Evolutionary conservation across 2,329 filamentous ascomycete species (phyloP).

Genomic region (Peltaster fructicola): DNA sequence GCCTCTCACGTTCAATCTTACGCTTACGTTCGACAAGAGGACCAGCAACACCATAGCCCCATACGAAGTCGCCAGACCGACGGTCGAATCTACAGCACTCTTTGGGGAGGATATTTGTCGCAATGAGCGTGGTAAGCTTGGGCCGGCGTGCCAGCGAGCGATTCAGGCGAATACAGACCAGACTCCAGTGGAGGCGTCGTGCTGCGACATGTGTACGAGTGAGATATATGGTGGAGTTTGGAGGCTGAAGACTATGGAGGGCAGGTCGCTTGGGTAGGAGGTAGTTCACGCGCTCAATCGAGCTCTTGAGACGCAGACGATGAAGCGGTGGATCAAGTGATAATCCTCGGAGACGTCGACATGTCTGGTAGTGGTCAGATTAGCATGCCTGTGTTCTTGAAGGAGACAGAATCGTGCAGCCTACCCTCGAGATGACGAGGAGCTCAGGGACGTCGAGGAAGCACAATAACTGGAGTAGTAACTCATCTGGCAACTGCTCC

Average conservation of each 20-base stretch:
- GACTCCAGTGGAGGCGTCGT: slow-evolving; percentile 42
- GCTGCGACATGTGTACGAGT: slow-evolving; percentile 49
- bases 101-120: slow-evolving; percentile 44
- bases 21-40: slow-evolving; percentile 44
- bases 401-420: slow-evolving; percentile 5
- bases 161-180: slow-evolving; percentile 48
- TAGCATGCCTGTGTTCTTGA: not conserved
- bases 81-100: slow-evolving; percentile 34
- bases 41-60: slow-evolving; percentile 32
- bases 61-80: slow-evolving; percentile 18
- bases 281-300: slow-evolving; percentile 36
- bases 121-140: slow-evolving; percentile 41
- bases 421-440: slow-evolving; percentile 24
- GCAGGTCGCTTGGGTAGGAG: slow-evolving; percentile 39
- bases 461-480: slow-evolving; percentile 27
- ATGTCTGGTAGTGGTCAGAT: slow-evolving; percentile 29
- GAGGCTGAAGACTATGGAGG: slow-evolving; percentile 44
- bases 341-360: slow-evolving; percentile 42
- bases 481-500: slow-evolving; percentile 28
- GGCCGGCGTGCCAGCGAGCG: slow-evolving; percentile 43
- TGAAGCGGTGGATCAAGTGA: slow-evolving; percentile 50
- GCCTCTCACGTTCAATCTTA: slow-evolving; percentile 45
- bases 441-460: slow-evolving; percentile 31
- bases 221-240: slow-evolving; percentile 47
- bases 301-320: slow-evolving; percentile 40